These are phyloP conservation scores for Xylaria venustula DNA, from an alignment of 495 filamentous ascomycete genomes.

Conservation along the genomic window DNA sequence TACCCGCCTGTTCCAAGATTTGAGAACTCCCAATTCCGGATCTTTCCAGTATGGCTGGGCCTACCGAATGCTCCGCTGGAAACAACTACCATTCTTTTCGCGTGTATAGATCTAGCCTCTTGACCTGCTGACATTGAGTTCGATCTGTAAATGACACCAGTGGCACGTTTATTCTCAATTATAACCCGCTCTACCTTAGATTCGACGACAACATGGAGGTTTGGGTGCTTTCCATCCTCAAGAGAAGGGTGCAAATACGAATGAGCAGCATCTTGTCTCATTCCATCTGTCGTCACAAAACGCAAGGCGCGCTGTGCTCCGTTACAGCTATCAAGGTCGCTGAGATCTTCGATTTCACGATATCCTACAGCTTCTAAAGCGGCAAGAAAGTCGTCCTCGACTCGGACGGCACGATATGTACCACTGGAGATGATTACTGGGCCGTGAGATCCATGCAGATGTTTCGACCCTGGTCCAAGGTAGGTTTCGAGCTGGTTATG, in stretches of 20 bases:
- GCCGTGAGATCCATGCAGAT: conserved; percentile 45
- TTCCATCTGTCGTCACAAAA: conserved; percentile 31
- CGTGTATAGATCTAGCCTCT: conserved; percentile 24
- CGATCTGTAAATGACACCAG: conserved; percentile 37
- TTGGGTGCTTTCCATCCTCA: conserved; percentile 34
- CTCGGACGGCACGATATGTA: conserved; percentile 19
- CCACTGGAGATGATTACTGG: conserved; percentile 48
- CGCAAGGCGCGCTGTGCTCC: conserved; percentile 23
- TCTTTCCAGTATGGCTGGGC: conserved; percentile 49
- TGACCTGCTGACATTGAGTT: conserved; percentile 29
- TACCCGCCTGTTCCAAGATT: conserved; percentile 20
- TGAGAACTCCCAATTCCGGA: conserved; percentile 47
- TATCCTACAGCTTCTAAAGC: conserved; percentile 40
- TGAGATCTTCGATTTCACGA: conserved; percentile 36
- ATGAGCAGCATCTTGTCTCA: conserved; percentile 41
- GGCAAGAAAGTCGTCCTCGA: conserved; percentile 40
- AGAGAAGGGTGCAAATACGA: conserved; percentile 39
- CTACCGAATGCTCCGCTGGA: conserved; percentile 46
- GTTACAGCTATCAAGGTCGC: conserved; percentile 31
- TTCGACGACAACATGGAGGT: conserved; percentile 48
- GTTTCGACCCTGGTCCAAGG: conserved; percentile 18
- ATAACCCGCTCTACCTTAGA: conserved; percentile 44
- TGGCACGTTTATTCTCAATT: conserved; percentile 41
- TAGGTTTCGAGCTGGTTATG: conserved; percentile 51
- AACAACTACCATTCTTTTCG: conserved; percentile 48